Percentiles rank a stretch among this genome's conserved stretches.
Evolutionary conservation across 2,329 filamentous ascomycete genomes (phyloP).

Genomic region (Pezicula radicicola): DNA sequence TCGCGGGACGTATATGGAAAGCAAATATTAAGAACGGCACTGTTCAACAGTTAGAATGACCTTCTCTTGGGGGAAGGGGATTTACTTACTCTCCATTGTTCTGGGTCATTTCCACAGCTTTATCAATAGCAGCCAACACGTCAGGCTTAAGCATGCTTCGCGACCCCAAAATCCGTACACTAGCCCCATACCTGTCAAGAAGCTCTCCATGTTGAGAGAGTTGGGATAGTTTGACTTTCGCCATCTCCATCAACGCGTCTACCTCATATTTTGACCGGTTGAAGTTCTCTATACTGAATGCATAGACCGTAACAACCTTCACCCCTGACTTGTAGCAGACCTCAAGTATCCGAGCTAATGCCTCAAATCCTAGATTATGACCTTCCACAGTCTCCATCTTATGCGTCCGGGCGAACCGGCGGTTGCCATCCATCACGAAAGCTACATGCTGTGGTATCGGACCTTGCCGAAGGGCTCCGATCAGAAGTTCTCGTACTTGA

Average conservation of each 20-base stretch:
- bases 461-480: constrained; percentile 84
- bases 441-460: constrained; percentile 93
- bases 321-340: constrained; percentile 98
- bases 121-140: constrained; percentile 84
- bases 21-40: constrained; percentile 83
- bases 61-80: not conserved
- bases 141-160: constrained; percentile 80
- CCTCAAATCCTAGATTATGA: constrained; percentile 93
- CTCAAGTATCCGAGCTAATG: constrained; percentile 89
- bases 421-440: constrained; percentile 99
- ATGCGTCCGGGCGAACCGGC: constrained; percentile 84
- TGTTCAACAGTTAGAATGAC: constrained; percentile 22
- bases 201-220: constrained; percentile 90
- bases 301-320: constrained; percentile 95
- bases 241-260: constrained; percentile 95
- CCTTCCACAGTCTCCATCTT: constrained; percentile 96
- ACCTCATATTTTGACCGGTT: constrained; percentile 96
- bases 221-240: constrained; percentile 90
- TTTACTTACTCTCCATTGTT: constrained; percentile 70
- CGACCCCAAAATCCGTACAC: constrained; percentile 81
- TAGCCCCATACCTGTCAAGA: constrained; percentile 87
- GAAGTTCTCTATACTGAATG: constrained; percentile 99
- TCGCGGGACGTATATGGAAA: constrained; percentile 96
- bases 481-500: constrained; percentile 77
- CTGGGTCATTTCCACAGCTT: constrained; percentile 80